phyloP scores from a whole-genome alignment of 2,329 filamentous ascomycete species.

The Colletotrichum horii region DNA sequence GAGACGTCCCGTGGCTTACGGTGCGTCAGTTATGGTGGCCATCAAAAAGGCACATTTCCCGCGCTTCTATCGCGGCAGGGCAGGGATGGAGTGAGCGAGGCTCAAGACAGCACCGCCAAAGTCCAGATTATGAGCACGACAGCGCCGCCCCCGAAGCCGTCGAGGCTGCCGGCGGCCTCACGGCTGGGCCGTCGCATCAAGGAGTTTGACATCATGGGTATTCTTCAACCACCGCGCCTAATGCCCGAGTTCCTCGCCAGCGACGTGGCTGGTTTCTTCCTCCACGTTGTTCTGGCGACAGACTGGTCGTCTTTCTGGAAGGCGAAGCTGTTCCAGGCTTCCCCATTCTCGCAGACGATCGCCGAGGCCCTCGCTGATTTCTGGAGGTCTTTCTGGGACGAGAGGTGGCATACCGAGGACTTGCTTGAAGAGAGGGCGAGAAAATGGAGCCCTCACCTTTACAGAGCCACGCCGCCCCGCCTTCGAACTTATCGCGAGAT shows the following conservation, averaged over 20 bases:
- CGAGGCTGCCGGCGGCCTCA: not conserved
- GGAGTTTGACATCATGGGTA: not conserved
- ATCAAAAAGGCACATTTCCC: not conserved
- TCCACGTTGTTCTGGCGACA: not conserved
- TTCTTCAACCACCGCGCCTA: not conserved
- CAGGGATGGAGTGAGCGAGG: not conserved
- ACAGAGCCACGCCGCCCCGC: not conserved
- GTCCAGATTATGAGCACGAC: not conserved
- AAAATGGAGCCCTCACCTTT: conserved; percentile 3
- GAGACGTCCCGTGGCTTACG: not conserved
- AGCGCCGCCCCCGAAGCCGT: not conserved
- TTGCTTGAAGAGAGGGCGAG: not conserved
- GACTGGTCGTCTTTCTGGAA: not conserved
- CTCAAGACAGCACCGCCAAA: not conserved
- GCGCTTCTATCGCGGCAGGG: not conserved
- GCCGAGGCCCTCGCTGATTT: not conserved
- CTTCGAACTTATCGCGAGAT: conserved; percentile 19
- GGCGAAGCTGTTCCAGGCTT: not conserved
- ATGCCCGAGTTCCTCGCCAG: not conserved
- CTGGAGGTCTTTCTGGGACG: not conserved
- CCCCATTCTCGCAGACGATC: not conserved
- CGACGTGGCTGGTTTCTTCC: not conserved
- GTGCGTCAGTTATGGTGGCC: not conserved
- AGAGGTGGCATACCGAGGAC: conserved; percentile 13
- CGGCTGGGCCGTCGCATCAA: not conserved